Evolutionary conservation across 305 asterid species (phyloP), one percentile per base, ranked within the genome.

Genomic region (Fraxinus greggii): DNA sequence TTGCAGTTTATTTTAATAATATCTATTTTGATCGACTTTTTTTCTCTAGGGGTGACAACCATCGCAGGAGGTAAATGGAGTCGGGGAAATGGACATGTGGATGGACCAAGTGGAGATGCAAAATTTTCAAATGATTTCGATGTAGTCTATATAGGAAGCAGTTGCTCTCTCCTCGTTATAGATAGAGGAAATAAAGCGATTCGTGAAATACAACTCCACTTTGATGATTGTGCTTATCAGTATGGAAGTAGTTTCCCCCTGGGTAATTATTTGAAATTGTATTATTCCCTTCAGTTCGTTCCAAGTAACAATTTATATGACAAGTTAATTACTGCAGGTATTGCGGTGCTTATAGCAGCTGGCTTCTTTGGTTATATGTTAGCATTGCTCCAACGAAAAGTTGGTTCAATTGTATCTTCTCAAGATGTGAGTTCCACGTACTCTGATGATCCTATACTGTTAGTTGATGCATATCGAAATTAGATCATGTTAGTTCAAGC

Each of bases 221-320:
- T 93, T 61, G 98, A 97, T 80, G 99, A 97, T 70, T 97, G 99
- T 86, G 98, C 98, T 83, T 90, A 93, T 90, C 98, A 92, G 91
- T 97, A 97, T 80, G 99, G 94, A 83, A 91, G 90, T 84, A 93
- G 93, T 81, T 93, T 97, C 69, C 98, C 98, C 13, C 82, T 92
- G 32, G 98, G 98, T 95, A 86, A 63, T 72, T 42, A 75, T 54
- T 63, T 31, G 24, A 7, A 70, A 38, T 70, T 31, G 40, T 28
- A 42, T 83, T 21, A 12, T 70, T 23, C 31, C 78, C 35, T 80
- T 86, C 19, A 35, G 78, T 78, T 54, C 15, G 72, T 80, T 81
- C 38, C n/a, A 24, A 9, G 67, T 56, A 26, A 24, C 40, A 31
- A 32, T 29, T 21, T 56, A 54, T 48, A 24, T 80, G 76, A n/a